Evolutionary conservation across 257 asterid genomes (phyloP), one percentile per base, ranked within the genome.

Genomic region (Fraxinus cuspidata): DNA sequence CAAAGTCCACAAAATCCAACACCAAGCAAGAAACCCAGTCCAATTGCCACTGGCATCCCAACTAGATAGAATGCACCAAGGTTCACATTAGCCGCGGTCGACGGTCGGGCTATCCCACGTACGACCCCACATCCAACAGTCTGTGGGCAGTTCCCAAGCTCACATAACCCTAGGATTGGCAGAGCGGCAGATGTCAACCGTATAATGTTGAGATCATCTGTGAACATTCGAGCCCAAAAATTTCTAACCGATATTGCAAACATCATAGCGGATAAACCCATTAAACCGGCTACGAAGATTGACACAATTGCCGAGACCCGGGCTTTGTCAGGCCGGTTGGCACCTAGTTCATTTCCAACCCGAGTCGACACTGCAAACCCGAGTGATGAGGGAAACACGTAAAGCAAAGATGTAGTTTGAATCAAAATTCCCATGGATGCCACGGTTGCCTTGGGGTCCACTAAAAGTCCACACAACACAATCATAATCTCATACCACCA

Each of bases 401-500:
- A 92, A 0, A 92, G 81, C 34, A 92, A 69, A 85, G 96, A 83
- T 77, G 97, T 92, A 75, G 97, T 91, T 34, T 92, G 97, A 9
- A 92, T 92, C 79, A 92, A 25, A 0, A 92, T 86, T 0, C 97
- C 97, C 97, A 92, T 92, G 0, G 97, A 88, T 13, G 96, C 97
- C 84, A 92, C 94, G 23, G 90, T 86, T 49, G 96, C 92, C 64
- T 71, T 88, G 23, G 97, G 97, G 90, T 91, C 95, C 85, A 78
- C 89, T 3, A 92, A 67, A 2, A 92, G 88, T 63, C 97, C 97
- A 63, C 97, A 89, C 32, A 92, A 40, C 53, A 92, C 85, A 0
- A 88, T 92, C 93, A 92, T 90, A 85, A 92, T 89, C 87, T 92
- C 97, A 9, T 92, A 92, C 97, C 97, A 92, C 97, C 97, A 92